phyloP scores from a whole-genome alignment of 1,139 yeast species.

The Sugiyamaella pinicola region DNA sequence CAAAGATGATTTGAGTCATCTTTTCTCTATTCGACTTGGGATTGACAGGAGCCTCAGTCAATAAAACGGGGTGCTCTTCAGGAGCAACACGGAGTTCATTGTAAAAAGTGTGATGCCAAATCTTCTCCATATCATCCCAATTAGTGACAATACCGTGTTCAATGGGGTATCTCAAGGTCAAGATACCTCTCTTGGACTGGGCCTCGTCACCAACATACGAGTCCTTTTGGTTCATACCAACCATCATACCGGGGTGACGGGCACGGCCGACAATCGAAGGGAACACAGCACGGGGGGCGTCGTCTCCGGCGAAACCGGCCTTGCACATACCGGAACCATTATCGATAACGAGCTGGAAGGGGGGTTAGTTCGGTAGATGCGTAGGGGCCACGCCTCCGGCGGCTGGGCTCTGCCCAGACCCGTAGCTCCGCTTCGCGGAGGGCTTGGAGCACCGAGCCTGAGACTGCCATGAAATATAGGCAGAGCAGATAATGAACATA shows the following conservation, averaged over 20 bases:
- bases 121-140: conserved; percentile 99
- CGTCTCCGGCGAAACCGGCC: conserved; percentile 99
- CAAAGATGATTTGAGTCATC: conserved; percentile 98
- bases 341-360: conserved; percentile 78
- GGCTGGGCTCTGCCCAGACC: neutral
- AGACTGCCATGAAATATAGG: too few relatives aligned
- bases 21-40: conserved; percentile 99
- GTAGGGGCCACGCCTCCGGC: neutral
- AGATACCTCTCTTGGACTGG: conserved; percentile 99
- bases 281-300: conserved; percentile 99
- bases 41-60: conserved; percentile 99
- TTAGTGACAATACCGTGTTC: conserved; percentile 99
- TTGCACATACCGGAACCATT: conserved; percentile 99
- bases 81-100: conserved; percentile 98
- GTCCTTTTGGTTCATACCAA: conserved; percentile 99
- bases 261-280: conserved; percentile 99
- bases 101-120: conserved; percentile 98
- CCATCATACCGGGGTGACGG: conserved; percentile 98
- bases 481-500: conserved; percentile 27
- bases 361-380: conserved; percentile 3
- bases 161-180: conserved; percentile 97
- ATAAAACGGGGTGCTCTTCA: conserved; percentile 97
- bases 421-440: neutral
- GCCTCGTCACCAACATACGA: conserved; percentile 99
- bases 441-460: too few relatives aligned